phyloP scores from a whole-genome alignment of 2,329 filamentous ascomycete species.

The Waltergamsia citrina region DNA sequence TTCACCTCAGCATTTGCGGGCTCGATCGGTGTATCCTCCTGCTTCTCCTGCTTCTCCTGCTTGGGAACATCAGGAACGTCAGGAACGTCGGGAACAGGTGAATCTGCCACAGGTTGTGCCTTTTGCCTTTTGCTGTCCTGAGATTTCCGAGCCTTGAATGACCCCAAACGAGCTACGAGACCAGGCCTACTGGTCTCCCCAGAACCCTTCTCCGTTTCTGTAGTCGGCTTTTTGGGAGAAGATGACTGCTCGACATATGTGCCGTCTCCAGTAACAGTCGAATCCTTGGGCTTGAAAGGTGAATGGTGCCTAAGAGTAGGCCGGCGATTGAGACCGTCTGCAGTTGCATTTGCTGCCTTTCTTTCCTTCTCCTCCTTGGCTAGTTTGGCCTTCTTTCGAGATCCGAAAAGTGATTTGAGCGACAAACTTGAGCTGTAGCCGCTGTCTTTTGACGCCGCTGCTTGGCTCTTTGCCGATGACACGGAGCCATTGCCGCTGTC shows the following conservation, averaged over 20 bases:
- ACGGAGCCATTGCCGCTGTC: slow-evolving; percentile 22
- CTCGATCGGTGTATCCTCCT: too few species aligned
- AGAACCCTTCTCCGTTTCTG: too few species aligned
- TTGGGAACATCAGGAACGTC: too few species aligned
- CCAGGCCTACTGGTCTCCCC: too few species aligned
- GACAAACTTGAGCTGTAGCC: slow-evolving; percentile 54
- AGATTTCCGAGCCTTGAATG: slow-evolving; percentile 1
- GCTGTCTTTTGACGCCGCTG: slow-evolving; percentile 49
- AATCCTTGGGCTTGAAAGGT: neutral
- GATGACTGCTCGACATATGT: too few species aligned
- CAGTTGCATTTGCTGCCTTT: slow-evolving; percentile 1
- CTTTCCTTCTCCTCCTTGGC: slow-evolving; percentile 12
- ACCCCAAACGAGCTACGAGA: neutral
- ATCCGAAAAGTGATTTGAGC: slow-evolving; percentile 37
- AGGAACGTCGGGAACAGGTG: neutral
- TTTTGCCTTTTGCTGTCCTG: neutral
- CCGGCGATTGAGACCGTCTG: neutral
- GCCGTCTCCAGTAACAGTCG: too few species aligned
- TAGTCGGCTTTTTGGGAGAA: too few species aligned
- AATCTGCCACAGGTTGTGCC: neutral
- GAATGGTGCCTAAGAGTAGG: slow-evolving; percentile 2
- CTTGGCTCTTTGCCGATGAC: too few species aligned
- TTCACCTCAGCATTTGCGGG: too few species aligned
- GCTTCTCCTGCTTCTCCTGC: neutral
- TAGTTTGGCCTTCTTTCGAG: slow-evolving; percentile 17